Base-by-base conservation (phyloP, 441 rosid genomes). In the Daphne laureola region DNA sequence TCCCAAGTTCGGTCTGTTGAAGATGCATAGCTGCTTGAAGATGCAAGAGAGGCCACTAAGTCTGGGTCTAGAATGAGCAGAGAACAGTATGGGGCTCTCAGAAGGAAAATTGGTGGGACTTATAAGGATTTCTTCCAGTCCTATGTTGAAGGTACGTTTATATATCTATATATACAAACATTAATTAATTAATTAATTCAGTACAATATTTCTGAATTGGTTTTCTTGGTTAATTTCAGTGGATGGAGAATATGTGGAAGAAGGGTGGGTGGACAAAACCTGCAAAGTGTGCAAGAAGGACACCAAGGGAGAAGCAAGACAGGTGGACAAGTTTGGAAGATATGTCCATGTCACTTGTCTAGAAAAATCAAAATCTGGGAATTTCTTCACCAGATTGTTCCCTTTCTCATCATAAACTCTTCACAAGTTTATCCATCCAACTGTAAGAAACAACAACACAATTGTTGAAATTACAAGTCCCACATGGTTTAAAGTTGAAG, bases 231-330 rank as follows among this genome's bases (percentile, higher is more conserved):
- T 43, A 59, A 53, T 61, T 63, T 27, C 40, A 87, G 96, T 91
- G 79, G 93, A 91, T 52, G 96, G 98, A 38, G 40, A 84, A 53
- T 91, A 86, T 49, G 95, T 88, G 51, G 98, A 91, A 64, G 95
- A 91, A 23, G 95, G 98, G 6, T 91, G 98, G 98, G 93, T 91
- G 11, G 96, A 88, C 80, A 92, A 84, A 70, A 84, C 94, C 14
- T 88, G 98, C 81, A 88, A 75, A 67, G 72, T 86, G 2, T 90
- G 92, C 81, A 87, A 83, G 75, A 82, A 88, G 59, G 96, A 92
- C 53, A 88, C 96, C 0, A 65, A 61, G 58, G 94, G 91, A 1
- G 96, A 88, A 12, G 62, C 83, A 31, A 79, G 95, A 54, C 90
- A 91, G 68, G 83, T 84, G 4, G 98, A 88, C 76, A 83, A 75